phyloP scores from a whole-genome alignment of 345 rosid genomes.

The Pistacia vera region DNA sequence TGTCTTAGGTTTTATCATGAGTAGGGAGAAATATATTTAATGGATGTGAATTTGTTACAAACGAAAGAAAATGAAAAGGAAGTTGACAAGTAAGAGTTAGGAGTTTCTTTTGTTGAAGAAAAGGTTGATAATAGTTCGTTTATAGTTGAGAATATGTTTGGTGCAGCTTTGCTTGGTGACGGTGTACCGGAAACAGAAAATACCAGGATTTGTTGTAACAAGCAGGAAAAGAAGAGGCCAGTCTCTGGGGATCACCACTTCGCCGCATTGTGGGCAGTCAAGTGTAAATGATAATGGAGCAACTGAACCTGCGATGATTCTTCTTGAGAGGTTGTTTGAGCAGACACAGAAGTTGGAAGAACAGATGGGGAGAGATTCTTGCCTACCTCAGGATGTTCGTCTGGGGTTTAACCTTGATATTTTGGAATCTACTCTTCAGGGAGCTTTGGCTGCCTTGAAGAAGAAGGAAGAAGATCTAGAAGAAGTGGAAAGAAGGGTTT shows the following conservation, averaged over 20 bases:
- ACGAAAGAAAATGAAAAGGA: background rate
- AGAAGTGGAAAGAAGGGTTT: conserved; percentile 54
- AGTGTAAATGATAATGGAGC: conserved; percentile 53
- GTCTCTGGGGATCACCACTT: conserved; percentile 28
- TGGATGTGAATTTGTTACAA: background rate
- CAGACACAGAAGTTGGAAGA: conserved; percentile 66
- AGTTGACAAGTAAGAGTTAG: too few species aligned
- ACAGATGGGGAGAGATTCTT: conserved; percentile 41
- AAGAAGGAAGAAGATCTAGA: conserved; percentile 70
- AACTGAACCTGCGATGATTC: conserved; percentile 49
- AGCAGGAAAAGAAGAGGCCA: conserved; percentile 20
- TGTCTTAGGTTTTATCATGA: background rate
- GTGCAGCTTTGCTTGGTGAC: conserved; percentile 44
- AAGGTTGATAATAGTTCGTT: background rate
- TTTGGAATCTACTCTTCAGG: conserved; percentile 70
- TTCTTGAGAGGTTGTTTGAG: conserved; percentile 69
- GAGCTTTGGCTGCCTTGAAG: conserved; percentile 63
- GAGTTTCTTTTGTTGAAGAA: too few species aligned
- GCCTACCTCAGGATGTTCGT: conserved; percentile 27
- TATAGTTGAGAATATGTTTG: background rate
- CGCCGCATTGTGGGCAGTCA: conserved; percentile 43
- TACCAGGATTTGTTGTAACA: conserved; percentile 19
- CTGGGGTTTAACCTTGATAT: conserved; percentile 42
- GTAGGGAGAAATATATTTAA: too few species aligned
- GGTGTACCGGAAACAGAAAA: conserved; percentile 41